phyloP scores from a whole-genome alignment of 2,329 filamentous ascomycete genomes.

The Alternaria dauci region DNA sequence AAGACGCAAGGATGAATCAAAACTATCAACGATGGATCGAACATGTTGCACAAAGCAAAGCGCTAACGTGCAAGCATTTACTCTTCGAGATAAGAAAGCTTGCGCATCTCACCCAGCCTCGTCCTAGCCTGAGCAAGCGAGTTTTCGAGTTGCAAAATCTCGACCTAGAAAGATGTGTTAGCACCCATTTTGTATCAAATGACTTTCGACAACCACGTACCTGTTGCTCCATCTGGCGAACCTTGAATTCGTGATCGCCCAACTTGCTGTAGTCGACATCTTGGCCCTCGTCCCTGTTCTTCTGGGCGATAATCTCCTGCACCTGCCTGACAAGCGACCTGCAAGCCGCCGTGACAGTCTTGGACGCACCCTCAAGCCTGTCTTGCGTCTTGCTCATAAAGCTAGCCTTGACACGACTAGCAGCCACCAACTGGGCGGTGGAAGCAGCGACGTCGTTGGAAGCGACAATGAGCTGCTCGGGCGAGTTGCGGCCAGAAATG shows the following conservation, averaged over 20 bases:
- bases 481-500: conserved; percentile 87
- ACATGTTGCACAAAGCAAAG: conserved; percentile 1
- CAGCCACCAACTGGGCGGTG: conserved; percentile 95
- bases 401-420: conserved; percentile 92
- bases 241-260: conserved; percentile 96
- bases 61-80: conserved; percentile 14
- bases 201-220: conserved; percentile 62
- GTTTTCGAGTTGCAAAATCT: conserved; percentile 96
- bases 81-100: conserved; percentile 79
- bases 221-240: conserved; percentile 99
- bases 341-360: conserved; percentile 90
- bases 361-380: conserved; percentile 85
- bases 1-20: neutral
- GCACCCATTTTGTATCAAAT: neutral
- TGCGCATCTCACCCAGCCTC: conserved; percentile 94
- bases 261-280: conserved; percentile 87
- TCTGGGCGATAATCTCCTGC: conserved; percentile 90
- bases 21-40: conserved; percentile 2
- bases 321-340: conserved; percentile 89
- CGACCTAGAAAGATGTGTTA: conserved; percentile 69
- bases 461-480: conserved; percentile 96
- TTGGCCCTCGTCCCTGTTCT: conserved; percentile 79
- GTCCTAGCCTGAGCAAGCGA: conserved; percentile 78
- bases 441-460: conserved; percentile 97
- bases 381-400: conserved; percentile 99